Conservation (phyloP, 176 grass and related monocot genomes). For the Hyparrhenia diplandra region DNA sequence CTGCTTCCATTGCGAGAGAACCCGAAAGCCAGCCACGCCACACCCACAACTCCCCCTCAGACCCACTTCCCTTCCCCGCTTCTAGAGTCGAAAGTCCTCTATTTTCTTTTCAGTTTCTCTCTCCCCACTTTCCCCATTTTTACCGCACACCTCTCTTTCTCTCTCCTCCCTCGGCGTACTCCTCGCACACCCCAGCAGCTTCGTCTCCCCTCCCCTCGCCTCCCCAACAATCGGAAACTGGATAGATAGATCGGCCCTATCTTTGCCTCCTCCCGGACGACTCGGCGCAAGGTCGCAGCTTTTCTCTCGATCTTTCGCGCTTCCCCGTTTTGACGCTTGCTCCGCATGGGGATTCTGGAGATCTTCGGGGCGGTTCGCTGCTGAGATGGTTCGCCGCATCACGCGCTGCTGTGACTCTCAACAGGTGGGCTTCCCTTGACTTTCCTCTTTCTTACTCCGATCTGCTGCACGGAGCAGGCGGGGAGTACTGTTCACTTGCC, state of each 20-base stretch:
- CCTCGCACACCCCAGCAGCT: background rate
- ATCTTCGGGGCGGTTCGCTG: conserved; percentile 31
- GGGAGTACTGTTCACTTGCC: background rate
- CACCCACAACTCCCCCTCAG: background rate
- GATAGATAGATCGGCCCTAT: conserved; percentile 48
- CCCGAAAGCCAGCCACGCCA: background rate
- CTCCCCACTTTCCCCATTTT: conserved; percentile 42
- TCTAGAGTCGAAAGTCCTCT: background rate
- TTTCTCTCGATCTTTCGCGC: background rate
- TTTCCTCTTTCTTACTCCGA: conserved; percentile 1
- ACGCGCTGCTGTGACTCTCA: conserved; percentile 16
- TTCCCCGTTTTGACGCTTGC: background rate
- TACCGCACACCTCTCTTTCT: conserved; percentile 12
- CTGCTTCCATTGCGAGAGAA: no score
- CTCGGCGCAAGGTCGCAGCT: background rate
- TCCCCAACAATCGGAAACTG: conserved; percentile 32
- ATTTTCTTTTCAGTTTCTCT: background rate
- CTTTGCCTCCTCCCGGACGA: conserved; percentile 10
- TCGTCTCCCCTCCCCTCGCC: conserved; percentile 18
- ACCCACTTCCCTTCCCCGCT: background rate
- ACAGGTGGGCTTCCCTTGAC: conserved; percentile 14
- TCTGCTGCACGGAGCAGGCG: conserved; percentile 5
- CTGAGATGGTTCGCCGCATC: conserved; percentile 45
- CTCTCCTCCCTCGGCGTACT: background rate
- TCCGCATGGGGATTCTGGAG: conserved; percentile 19